These are phyloP conservation scores for Jackrogersella minutella DNA, from an alignment of 495 filamentous ascomycete species.

Conservation along the genomic window DNA sequence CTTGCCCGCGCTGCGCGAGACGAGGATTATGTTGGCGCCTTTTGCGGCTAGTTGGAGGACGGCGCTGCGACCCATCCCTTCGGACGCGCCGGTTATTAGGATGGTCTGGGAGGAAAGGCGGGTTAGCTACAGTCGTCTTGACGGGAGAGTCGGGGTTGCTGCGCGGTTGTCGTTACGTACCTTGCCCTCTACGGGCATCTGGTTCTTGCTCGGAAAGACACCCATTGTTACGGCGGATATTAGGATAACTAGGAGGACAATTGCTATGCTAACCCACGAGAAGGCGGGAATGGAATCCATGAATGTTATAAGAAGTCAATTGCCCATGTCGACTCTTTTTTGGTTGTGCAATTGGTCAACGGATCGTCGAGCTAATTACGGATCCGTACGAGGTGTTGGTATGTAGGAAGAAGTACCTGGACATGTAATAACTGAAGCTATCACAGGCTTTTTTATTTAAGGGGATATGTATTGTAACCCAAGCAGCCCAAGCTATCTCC, in stretches of 20 bases:
- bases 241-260: slow-evolving; percentile 57
- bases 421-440: background rate
- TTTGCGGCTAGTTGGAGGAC: slow-evolving; percentile 77
- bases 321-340: background rate
- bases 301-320: background rate
- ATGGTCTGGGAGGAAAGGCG: slow-evolving; percentile 65
- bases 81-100: slow-evolving; percentile 89
- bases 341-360: background rate
- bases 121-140: background rate
- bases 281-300: slow-evolving; percentile 27
- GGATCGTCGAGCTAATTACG: background rate
- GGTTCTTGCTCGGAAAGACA: slow-evolving; percentile 70
- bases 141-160: background rate
- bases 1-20: slow-evolving; percentile 77
- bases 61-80: slow-evolving; percentile 85
- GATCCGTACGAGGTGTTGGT: background rate
- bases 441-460: background rate
- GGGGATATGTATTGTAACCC: background rate
- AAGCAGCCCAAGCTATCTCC: background rate
- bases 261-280: slow-evolving; percentile 38
- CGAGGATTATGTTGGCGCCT: slow-evolving; percentile 87
- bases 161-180: slow-evolving; percentile 60
- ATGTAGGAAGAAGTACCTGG: background rate
- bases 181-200: slow-evolving; percentile 81
- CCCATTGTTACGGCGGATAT: slow-evolving; percentile 69